Evolutionary conservation across 495 filamentous ascomycete species (phyloP).

Genomic region (Durotheca rogersii): DNA sequence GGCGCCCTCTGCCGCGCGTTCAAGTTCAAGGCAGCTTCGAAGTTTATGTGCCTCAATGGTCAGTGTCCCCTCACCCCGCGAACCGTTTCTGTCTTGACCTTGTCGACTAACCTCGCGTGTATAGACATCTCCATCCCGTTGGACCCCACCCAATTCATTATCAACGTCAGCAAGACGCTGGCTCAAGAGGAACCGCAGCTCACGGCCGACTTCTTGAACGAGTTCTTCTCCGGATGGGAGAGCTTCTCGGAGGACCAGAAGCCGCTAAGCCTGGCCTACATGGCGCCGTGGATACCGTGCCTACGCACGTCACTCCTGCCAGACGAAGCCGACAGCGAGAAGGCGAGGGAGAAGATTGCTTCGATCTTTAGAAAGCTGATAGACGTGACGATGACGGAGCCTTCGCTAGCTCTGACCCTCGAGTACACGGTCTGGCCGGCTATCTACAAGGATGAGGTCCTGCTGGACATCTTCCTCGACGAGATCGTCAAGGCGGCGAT

Average conservation of each 20-base stretch:
- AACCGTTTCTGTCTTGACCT: not conserved
- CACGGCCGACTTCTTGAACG: slow-evolving; percentile 65
- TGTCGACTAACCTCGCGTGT: slow-evolving; percentile 12
- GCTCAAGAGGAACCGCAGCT: slow-evolving; percentile 62
- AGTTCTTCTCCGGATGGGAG: slow-evolving; percentile 70
- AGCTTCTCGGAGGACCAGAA: slow-evolving; percentile 62
- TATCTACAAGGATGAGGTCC: slow-evolving; percentile 60
- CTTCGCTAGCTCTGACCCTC: slow-evolving; percentile 55
- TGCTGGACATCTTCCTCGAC: slow-evolving; percentile 63
- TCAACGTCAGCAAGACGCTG: slow-evolving; percentile 61
- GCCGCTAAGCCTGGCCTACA: slow-evolving; percentile 63
- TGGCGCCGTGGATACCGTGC: slow-evolving; percentile 64
- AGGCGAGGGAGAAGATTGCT: slow-evolving; percentile 60
- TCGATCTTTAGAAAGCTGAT: slow-evolving; percentile 63
- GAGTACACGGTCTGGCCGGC: slow-evolving; percentile 62
- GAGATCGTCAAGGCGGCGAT: slow-evolving; percentile 62
- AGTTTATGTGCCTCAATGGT: slow-evolving; percentile 60
- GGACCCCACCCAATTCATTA: slow-evolving; percentile 62
- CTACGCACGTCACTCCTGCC: slow-evolving; percentile 57
- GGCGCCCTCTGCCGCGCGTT: slow-evolving; percentile 63
- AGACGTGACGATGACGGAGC: slow-evolving; percentile 58
- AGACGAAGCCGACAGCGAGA: slow-evolving; percentile 59
- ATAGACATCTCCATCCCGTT: slow-evolving; percentile 57
- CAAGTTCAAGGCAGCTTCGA: slow-evolving; percentile 60
- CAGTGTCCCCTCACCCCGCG: slow-evolving; percentile 12